Evolutionary conservation across 1,284 basidiomycete species (phyloP).

Genomic region (Amylostereum areolatum): DNA sequence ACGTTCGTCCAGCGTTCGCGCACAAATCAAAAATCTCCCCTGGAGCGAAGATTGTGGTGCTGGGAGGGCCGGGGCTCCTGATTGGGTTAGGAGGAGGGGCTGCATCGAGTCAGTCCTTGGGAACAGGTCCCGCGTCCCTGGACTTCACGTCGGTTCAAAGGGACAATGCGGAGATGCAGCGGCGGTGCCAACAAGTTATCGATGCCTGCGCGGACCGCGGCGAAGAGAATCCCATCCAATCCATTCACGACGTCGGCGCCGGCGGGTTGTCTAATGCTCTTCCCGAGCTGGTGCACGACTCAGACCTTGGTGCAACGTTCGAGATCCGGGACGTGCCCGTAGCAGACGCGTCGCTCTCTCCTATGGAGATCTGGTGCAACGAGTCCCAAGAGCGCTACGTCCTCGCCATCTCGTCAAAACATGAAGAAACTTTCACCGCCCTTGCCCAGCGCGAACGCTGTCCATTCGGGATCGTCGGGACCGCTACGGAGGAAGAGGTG

Average conservation of each 20-base stretch:
- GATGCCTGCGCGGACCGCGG: conserved; percentile 78
- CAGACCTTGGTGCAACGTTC: conserved; percentile 84
- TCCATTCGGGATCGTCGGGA: conserved; percentile 88
- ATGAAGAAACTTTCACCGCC: conserved; percentile 56
- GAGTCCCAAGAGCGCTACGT: conserved; percentile 99
- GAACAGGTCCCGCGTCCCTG: conserved; percentile 83
- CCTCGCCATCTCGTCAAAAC: conserved; percentile 71
- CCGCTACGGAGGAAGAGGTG: conserved; percentile 76
- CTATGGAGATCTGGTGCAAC: conserved; percentile 99
- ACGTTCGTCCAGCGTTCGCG: conserved; percentile 80
- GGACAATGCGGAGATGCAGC: conserved; percentile 98
- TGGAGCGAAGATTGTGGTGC: conserved; percentile 85
- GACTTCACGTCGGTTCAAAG: conserved; percentile 98
- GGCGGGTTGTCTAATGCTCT: conserved; percentile 96
- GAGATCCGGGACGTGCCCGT: conserved; percentile 93
- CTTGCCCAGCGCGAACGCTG: conserved; percentile 89
- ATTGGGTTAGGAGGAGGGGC: conserved; percentile 97
- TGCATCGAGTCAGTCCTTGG: conserved; percentile 88
- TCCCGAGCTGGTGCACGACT: conserved; percentile 96
- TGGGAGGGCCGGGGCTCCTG: conserved; percentile 96
- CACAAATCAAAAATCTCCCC: conserved; percentile 70
- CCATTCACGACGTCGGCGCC: conserved; percentile 97
- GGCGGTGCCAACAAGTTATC: conserved; percentile 96
- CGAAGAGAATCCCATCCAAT: conserved; percentile 80
- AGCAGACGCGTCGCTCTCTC: conserved; percentile 92